Evolutionary conservation across 345 rosid genomes (phyloP).

Genomic region (Salix caprea): DNA sequence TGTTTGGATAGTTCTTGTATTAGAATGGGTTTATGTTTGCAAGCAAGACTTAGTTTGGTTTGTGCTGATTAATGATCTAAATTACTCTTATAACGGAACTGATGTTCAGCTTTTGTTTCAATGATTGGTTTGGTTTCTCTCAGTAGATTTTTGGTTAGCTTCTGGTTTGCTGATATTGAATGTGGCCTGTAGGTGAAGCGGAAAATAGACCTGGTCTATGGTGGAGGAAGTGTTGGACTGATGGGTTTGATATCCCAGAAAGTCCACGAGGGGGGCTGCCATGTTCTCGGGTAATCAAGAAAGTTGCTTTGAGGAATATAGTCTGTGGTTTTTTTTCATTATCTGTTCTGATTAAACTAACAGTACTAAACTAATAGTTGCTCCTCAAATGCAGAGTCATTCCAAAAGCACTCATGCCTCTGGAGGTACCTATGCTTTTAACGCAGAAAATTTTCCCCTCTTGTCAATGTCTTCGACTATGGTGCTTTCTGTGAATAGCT

Average conservation of each 20-base stretch:
- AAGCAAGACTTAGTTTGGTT: not conserved
- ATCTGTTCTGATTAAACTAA: not conserved
- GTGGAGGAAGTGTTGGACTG: slow-evolving; percentile 95
- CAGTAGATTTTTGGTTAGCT: not conserved
- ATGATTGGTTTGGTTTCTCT: not conserved
- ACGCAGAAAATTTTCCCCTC: not conserved
- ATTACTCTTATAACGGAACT: not conserved
- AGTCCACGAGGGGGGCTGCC: slow-evolving; percentile 80
- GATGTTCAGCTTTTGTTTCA: not conserved
- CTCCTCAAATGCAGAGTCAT: slow-evolving; percentile 67
- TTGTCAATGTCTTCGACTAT: not conserved
- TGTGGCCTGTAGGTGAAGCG: slow-evolving; percentile 62
- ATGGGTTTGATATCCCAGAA: slow-evolving; percentile 92
- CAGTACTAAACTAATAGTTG: slow-evolving; percentile 1
- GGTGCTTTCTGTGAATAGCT: slow-evolving; percentile 4
- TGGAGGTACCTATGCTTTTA: slow-evolving; percentile 56
- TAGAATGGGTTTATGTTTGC: slow-evolving; percentile 14
- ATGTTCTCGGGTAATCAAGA: slow-evolving; percentile 80
- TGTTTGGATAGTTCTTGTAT: not conserved
- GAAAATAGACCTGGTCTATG: slow-evolving; percentile 87
- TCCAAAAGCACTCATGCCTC: slow-evolving; percentile 89
- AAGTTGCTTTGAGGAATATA: slow-evolving; percentile 3
- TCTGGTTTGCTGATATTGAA: slow-evolving; percentile 1
- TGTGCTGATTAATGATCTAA: not conserved
- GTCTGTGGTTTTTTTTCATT: slow-evolving; percentile 7